phyloP scores from a whole-genome alignment of 306 rosid genomes.

The Rosa persica region DNA sequence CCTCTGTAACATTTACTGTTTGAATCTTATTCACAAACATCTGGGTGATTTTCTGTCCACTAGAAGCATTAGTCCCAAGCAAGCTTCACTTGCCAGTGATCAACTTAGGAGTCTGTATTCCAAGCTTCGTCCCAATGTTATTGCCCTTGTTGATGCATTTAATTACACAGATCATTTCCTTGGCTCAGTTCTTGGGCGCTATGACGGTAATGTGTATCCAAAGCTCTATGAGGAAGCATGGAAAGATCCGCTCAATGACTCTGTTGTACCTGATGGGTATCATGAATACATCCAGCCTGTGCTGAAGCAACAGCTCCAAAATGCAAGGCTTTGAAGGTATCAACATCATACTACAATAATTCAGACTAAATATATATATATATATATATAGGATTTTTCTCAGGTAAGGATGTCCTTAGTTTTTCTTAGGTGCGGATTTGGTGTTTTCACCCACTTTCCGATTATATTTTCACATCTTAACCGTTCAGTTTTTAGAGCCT shows the following conservation, averaged over 20 bases:
- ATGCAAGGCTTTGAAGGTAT: conserved; percentile 60
- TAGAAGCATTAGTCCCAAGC: conserved; percentile 61
- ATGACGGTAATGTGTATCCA: conserved; percentile 92
- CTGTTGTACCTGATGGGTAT: conserved; percentile 77
- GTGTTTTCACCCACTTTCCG: too few species aligned
- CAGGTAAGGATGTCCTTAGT: too few species aligned
- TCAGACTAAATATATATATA: too few species aligned
- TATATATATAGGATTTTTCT: too few species aligned
- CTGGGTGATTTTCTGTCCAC: conserved; percentile 73
- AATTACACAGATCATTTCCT: conserved; percentile 84
- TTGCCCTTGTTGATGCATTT: conserved; percentile 82
- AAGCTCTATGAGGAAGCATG: conserved; percentile 81
- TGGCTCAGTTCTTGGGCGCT: conserved; percentile 77
- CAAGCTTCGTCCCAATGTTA: conserved; percentile 83
- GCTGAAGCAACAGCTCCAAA: conserved; percentile 75
- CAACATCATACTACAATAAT: too few species aligned
- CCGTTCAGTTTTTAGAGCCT: too few species aligned
- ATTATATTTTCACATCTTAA: too few species aligned
- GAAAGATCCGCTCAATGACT: conserved; percentile 89
- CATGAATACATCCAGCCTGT: conserved; percentile 64
- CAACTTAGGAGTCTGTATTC: conserved; percentile 69
- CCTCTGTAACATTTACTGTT: conserved; percentile 70
- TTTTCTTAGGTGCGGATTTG: too few species aligned
- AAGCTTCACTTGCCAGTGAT: conserved; percentile 73
- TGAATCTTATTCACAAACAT: conserved; percentile 71